Evolutionary conservation across 176 grass and related monocot genomes (phyloP).

Genomic region (Melocanna baccifera): DNA sequence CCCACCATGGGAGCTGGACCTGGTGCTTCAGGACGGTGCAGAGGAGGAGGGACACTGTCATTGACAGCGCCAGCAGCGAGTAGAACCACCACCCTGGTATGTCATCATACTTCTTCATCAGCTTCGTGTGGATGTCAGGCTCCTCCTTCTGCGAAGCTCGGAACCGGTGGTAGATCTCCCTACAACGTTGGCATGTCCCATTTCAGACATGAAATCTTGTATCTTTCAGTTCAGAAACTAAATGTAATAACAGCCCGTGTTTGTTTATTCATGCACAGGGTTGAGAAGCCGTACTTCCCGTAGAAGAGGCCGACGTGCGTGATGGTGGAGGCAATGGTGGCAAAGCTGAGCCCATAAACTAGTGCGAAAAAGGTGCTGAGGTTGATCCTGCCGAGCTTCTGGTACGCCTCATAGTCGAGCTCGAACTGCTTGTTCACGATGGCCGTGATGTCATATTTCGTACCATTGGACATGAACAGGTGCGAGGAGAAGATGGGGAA

Average conservation of each 20-base stretch:
- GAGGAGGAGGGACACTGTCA: constrained; percentile 51
- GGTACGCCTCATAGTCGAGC: constrained; percentile 44
- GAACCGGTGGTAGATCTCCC: constrained; percentile 74
- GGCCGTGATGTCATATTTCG: constrained; percentile 37
- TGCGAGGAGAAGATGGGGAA: constrained; percentile 82
- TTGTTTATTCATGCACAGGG: constrained; percentile 9
- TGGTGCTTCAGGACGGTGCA: constrained; percentile 65
- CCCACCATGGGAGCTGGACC: constrained; percentile 85
- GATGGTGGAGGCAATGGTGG: constrained; percentile 64
- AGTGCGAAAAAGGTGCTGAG: constrained; percentile 70
- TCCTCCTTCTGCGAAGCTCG: constrained; percentile 45
- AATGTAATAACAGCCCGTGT: not conserved
- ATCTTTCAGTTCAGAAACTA: constrained; percentile 23
- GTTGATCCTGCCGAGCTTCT: constrained; percentile 46
- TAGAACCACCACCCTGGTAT: constrained; percentile 90
- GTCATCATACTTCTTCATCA: constrained; percentile 70
- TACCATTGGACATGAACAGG: constrained; percentile 66
- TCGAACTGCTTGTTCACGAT: constrained; percentile 65
- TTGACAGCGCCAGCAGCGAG: constrained; percentile 40
- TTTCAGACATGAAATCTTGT: not conserved
- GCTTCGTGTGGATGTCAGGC: constrained; percentile 65
- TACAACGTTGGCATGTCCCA: constrained; percentile 4
- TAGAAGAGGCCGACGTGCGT: constrained; percentile 76
- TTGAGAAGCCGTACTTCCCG: constrained; percentile 49
- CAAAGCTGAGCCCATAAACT: constrained; percentile 67